Conservation (phyloP, 2,329 filamentous ascomycete species). For the Coleophoma eucalyptorum region DNA sequence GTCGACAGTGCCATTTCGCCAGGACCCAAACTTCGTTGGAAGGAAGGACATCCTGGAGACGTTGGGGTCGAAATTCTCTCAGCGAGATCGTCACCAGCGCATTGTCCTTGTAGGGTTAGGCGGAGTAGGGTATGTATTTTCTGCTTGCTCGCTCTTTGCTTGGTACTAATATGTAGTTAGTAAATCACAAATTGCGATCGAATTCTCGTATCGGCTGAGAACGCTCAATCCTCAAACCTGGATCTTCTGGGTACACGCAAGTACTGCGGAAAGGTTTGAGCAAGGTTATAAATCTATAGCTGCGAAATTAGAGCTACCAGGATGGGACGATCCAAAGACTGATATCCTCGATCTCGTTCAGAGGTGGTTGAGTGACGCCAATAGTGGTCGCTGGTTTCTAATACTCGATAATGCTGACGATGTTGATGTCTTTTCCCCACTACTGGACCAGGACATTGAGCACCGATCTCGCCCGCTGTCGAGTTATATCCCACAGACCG, state of each 20-base stretch:
- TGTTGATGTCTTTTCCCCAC: background rate
- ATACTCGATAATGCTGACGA: background rate
- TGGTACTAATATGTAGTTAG: background rate
- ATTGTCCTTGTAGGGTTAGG: background rate
- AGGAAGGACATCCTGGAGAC: too few relatives aligned
- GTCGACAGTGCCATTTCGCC: too few relatives aligned
- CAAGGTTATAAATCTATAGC: background rate
- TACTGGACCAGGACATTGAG: background rate
- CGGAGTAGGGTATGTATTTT: background rate
- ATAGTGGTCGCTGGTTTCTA: background rate
- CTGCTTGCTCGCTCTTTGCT: background rate
- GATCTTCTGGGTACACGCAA: background rate
- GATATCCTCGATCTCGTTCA: background rate
- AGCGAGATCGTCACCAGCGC: too few relatives aligned
- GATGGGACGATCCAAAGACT: background rate
- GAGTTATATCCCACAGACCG: constrained; percentile 1
- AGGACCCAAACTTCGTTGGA: too few relatives aligned
- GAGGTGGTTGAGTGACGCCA: background rate
- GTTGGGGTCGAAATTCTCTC: too few relatives aligned
- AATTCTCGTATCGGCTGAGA: background rate
- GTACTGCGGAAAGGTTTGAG: background rate
- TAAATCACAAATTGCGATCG: background rate
- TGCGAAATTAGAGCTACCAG: background rate
- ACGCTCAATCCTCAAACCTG: background rate
- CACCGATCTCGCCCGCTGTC: background rate